These are phyloP conservation scores for Pseudohyphozyma bogoriensis DNA, from an alignment of 768 basidiomycete species.

Conservation along the genomic window DNA sequence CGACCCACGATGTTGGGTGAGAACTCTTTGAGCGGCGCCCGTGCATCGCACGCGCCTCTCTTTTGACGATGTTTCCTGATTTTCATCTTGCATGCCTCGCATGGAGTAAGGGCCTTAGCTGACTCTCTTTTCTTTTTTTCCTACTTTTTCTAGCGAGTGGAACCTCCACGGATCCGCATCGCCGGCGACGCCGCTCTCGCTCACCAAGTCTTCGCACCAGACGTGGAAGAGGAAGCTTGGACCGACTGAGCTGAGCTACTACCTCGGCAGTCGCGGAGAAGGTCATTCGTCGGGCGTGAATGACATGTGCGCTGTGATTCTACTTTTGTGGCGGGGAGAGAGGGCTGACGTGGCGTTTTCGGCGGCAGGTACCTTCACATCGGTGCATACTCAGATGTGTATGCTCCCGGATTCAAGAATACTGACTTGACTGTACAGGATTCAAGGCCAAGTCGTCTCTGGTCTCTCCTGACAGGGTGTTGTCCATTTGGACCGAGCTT, in stretches of 20 bases:
- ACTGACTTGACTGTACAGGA: slow-evolving; percentile 25
- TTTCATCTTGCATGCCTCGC: no score
- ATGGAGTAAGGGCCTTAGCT: background rate
- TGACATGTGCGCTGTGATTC: slow-evolving; percentile 54
- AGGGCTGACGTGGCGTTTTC: background rate
- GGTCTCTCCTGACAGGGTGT: slow-evolving; percentile 46
- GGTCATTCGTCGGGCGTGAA: slow-evolving; percentile 52
- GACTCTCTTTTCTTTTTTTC: background rate
- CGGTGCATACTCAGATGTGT: slow-evolving; percentile 25
- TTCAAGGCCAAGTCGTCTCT: slow-evolving; percentile 47
- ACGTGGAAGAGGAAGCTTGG: slow-evolving; percentile 51
- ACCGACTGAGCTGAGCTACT: slow-evolving; percentile 69
- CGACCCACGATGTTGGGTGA: no score
- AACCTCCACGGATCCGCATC: background rate
- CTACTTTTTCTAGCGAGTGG: background rate
- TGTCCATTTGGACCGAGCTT: slow-evolving; percentile 59
- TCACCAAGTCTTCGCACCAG: background rate
- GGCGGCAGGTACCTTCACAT: slow-evolving; percentile 64
- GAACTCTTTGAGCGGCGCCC: no score
- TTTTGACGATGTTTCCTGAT: background rate
- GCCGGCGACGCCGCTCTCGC: background rate
- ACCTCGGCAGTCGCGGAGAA: slow-evolving; percentile 61
- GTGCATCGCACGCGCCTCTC: background rate
- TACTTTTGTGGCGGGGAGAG: background rate
- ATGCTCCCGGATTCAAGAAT: background rate